Conservation (phyloP, 2,329 filamentous ascomycete genomes). For the Paecilomyces sp. region DNA sequence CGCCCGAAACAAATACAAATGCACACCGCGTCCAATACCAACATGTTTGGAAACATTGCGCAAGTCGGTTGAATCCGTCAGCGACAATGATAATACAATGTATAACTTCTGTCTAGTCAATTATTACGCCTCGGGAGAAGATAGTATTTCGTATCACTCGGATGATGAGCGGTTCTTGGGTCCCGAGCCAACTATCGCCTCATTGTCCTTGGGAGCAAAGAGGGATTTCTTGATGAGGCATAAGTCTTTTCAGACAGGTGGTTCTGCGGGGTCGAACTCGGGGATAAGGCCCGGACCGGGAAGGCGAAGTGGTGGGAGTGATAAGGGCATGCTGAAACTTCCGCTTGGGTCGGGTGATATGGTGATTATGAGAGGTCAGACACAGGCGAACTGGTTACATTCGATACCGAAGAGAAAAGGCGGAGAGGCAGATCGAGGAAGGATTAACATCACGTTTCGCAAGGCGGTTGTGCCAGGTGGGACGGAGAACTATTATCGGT, state of each 20-base stretch:
- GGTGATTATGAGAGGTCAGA: slow-evolving; percentile 68
- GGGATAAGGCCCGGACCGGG: not conserved
- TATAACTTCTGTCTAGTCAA: slow-evolving; percentile 80
- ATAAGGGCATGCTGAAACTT: slow-evolving; percentile 41
- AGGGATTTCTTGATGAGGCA: slow-evolving; percentile 76
- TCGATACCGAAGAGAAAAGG: slow-evolving; percentile 68
- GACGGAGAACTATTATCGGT: slow-evolving; percentile 77
- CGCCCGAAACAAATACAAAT: slow-evolving; percentile 47
- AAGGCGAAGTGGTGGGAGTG: slow-evolving; percentile 18
- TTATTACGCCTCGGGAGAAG: slow-evolving; percentile 70
- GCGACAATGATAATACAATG: slow-evolving; percentile 40
- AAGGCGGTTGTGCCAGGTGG: slow-evolving; percentile 63
- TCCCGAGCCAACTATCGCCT: slow-evolving; percentile 62
- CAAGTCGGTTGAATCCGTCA: slow-evolving; percentile 56
- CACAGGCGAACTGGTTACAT: slow-evolving; percentile 72
- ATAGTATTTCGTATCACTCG: slow-evolving; percentile 73
- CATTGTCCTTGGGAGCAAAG: slow-evolving; percentile 63
- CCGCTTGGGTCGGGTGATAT: slow-evolving; percentile 63
- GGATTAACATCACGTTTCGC: slow-evolving; percentile 73
- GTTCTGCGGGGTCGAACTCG: not conserved
- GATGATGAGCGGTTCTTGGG: slow-evolving; percentile 76
- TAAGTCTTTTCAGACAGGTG: slow-evolving; percentile 49
- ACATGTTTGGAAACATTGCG: slow-evolving; percentile 60
- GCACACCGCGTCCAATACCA: slow-evolving; percentile 62
- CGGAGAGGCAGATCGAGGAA: slow-evolving; percentile 54